These are phyloP conservation scores for Amanita inopinata DNA, from an alignment of 768 basidiomycete genomes.

Conservation along the genomic window DNA sequence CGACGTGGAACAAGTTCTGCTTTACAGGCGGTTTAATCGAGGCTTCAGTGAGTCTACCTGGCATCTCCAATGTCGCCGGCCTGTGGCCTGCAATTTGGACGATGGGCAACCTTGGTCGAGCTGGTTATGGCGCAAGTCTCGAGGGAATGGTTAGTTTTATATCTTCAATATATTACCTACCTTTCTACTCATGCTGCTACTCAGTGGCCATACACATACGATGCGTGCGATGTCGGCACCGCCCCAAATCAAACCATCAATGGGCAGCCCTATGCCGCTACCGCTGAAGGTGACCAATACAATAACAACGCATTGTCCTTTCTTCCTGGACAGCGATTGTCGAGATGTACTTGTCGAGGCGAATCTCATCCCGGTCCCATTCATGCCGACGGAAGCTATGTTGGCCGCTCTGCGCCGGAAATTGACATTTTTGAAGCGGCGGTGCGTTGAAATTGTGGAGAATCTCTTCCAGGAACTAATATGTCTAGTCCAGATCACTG, in stretches of 20 bases:
- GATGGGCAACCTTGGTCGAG: slow-evolving; percentile 79
- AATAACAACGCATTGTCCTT: slow-evolving; percentile 56
- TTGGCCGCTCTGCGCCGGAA: slow-evolving; percentile 79
- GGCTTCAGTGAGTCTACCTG: slow-evolving; percentile 59
- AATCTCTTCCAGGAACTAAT: slow-evolving; percentile 3
- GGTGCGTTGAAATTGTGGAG: slow-evolving; percentile 22
- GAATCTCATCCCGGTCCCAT: slow-evolving; percentile 86
- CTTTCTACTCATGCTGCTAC: slow-evolving; percentile 9
- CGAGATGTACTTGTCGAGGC: slow-evolving; percentile 79
- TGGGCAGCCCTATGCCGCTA: slow-evolving; percentile 51
- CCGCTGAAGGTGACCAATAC: slow-evolving; percentile 46
- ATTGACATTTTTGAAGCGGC: slow-evolving; percentile 88
- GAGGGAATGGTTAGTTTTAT: slow-evolving; percentile 57
- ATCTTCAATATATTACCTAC: neutral
- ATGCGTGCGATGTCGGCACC: slow-evolving; percentile 91
- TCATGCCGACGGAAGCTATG: slow-evolving; percentile 65
- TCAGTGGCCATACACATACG: slow-evolving; percentile 79
- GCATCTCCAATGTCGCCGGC: slow-evolving; percentile 50
- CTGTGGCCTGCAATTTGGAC: slow-evolving; percentile 79
- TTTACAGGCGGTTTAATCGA: slow-evolving; percentile 84
- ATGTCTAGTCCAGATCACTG: slow-evolving; percentile 19
- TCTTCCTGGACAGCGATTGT: slow-evolving; percentile 81
- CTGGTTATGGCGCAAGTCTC: slow-evolving; percentile 78
- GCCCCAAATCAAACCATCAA: slow-evolving; percentile 72
- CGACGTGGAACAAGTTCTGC: slow-evolving; percentile 86